A percentile compares a stretch with the other conserved stretches of the same genome.
Evolutionary conservation across 331 rosid genomes (phyloP).

Genomic region (Saraca asoca): DNA sequence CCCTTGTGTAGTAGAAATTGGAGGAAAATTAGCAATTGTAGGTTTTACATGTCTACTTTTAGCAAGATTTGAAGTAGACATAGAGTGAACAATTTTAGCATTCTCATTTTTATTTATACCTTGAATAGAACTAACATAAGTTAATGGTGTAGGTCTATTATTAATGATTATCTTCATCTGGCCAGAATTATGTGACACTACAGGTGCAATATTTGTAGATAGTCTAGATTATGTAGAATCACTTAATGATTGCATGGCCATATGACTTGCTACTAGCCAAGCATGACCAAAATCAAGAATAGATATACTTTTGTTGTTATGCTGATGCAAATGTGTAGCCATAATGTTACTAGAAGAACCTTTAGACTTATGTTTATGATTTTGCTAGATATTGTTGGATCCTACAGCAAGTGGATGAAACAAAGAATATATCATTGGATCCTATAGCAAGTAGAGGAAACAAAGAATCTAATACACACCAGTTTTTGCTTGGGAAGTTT

Average conservation of each 20-base stretch:
- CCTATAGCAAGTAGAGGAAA: no score
- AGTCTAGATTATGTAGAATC: constrained; percentile 50
- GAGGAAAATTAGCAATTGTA: no score
- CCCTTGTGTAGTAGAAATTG: no score
- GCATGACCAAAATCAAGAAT: constrained; percentile 63
- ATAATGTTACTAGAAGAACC: constrained; percentile 62
- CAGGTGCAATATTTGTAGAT: constrained; percentile 45
- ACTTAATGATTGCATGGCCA: constrained; percentile 43
- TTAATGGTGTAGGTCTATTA: constrained; percentile 51
- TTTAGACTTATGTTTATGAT: constrained; percentile 58
- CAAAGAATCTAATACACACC: no score
- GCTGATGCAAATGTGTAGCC: constrained; percentile 84
- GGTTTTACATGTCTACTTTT: constrained; percentile 47
- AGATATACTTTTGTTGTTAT: constrained; percentile 51
- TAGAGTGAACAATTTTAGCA: no score
- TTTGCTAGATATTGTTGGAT: constrained; percentile 56
- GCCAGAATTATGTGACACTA: constrained; percentile 46
- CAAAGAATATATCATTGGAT: constrained; percentile 64
- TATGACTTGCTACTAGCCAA: constrained; percentile 73
- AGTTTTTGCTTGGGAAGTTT: no score
- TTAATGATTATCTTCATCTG: constrained; percentile 43
- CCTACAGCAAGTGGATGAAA: constrained; percentile 78
- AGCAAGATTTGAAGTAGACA: constrained; percentile 74
- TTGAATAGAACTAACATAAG: constrained; percentile 63
- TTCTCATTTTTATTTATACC: constrained; percentile 45